Evolutionary conservation across 371 early-diverging fungal species (phyloP).

Genomic region (Lichtheimia ramosa): DNA sequence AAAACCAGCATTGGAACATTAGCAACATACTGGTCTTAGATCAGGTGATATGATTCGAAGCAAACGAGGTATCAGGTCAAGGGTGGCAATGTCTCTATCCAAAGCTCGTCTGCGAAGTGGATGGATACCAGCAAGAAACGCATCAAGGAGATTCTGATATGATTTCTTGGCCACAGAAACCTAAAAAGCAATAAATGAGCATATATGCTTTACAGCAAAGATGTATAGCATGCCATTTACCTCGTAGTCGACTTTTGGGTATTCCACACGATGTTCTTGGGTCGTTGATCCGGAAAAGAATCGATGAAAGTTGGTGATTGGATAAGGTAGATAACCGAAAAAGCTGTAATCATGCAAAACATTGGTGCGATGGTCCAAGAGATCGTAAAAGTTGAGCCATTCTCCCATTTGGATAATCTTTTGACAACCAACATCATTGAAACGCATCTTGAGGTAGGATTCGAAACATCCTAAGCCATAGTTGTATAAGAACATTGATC

Average conservation of each 20-base stretch:
- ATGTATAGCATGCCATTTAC: conserved; percentile 22
- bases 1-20: not conserved
- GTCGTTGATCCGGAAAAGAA: conserved; percentile 75
- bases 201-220: not conserved
- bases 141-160: conserved; percentile 56
- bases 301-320: conserved; percentile 76
- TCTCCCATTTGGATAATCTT: conserved; percentile 67
- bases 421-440: conserved; percentile 73
- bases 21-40: conserved; percentile 61
- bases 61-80: conserved; percentile 68
- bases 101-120: conserved; percentile 49
- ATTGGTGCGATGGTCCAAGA: conserved; percentile 52
- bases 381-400: conserved; percentile 86
- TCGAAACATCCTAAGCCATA: conserved; percentile 80
- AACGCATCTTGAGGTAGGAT: conserved; percentile 77
- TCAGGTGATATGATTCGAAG: conserved; percentile 78
- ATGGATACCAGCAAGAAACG: conserved; percentile 55
- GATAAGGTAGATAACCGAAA: conserved; percentile 70
- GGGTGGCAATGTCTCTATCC: conserved; percentile 42
- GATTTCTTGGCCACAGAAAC: conserved; percentile 50
- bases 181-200: conserved; percentile 15
- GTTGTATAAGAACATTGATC: not conserved
- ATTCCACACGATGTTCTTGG: conserved; percentile 70
- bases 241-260: conserved; percentile 80
- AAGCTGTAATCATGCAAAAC: conserved; percentile 52